A percentile compares a stretch with the other conserved stretches of the same genome.
Evolutionary conservation across 1,139 yeast genomes (phyloP).

Genomic region (Meyerozyma sp.): DNA sequence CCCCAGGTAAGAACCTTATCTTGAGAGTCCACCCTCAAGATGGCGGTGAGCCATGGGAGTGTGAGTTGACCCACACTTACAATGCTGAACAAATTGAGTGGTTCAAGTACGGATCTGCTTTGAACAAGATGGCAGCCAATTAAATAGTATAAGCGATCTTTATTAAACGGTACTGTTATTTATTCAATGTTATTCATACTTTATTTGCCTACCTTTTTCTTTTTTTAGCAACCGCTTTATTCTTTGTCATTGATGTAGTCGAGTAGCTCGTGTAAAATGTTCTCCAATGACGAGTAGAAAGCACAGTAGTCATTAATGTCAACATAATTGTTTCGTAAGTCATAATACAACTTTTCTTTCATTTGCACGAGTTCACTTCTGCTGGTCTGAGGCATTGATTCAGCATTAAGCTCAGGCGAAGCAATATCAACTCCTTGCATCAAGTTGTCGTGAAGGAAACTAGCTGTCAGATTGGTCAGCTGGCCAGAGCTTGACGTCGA

Average conservation of each 20-base stretch:
- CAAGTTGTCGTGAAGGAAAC: not conserved
- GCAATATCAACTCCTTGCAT: not conserved
- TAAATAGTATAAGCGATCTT: slow-evolving; percentile 3
- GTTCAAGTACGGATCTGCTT: slow-evolving; percentile 99
- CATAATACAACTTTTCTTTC: slow-evolving; percentile 37
- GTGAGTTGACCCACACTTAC: slow-evolving; percentile 92
- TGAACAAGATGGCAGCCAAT: slow-evolving; percentile 86
- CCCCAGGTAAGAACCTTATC: slow-evolving; percentile 89
- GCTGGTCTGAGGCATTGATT: slow-evolving; percentile 1
- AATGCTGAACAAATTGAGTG: slow-evolving; percentile 95
- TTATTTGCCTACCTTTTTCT: too few relatives aligned
- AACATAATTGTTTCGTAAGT: slow-evolving; percentile 39
- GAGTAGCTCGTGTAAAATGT: slow-evolving; percentile 36
- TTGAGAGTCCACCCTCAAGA: slow-evolving; percentile 88
- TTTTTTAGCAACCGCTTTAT: not conserved
- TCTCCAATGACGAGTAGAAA: slow-evolving; percentile 38
- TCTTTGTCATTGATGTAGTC: slow-evolving; percentile 22
- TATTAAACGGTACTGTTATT: slow-evolving; percentile 2
- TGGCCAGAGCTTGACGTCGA: not conserved
- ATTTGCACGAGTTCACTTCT: slow-evolving; percentile 25
- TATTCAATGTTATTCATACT: slow-evolving; percentile 1
- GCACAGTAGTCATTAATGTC: slow-evolving; percentile 45
- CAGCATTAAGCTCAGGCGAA: slow-evolving; percentile 1
- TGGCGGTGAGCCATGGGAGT: slow-evolving; percentile 75
- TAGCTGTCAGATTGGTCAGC: not conserved